Percentiles rank a stretch among this genome's conserved stretches.
These are phyloP conservation scores for Tolypocladium endophyticum DNA, from an alignment of 2,329 filamentous ascomycete species.

Conservation along the genomic window DNA sequence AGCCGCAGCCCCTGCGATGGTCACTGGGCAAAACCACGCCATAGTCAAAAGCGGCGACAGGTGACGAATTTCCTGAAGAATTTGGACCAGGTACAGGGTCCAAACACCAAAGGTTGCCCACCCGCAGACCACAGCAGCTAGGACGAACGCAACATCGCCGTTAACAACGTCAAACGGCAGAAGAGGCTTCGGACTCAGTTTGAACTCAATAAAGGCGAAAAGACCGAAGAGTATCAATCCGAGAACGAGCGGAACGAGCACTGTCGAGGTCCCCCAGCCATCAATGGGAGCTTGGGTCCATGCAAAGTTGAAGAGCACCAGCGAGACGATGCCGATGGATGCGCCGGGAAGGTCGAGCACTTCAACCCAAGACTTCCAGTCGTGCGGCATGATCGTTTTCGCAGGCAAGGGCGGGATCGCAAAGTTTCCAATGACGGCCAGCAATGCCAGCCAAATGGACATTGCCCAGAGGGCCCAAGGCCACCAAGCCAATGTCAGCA, in stretches of 20 bases:
- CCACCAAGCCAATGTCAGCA: constrained; percentile 34
- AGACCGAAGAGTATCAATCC: constrained; percentile 40
- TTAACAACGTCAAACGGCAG: constrained; percentile 41
- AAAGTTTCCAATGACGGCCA: constrained; percentile 19
- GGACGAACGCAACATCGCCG: constrained; percentile 42
- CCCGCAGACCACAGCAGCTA: constrained; percentile 41
- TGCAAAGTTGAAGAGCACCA: constrained; percentile 55
- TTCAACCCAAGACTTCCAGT: constrained; percentile 10
- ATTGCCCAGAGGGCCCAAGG: constrained; percentile 36
- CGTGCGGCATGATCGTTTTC: constrained; percentile 5
- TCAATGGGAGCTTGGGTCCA: constrained; percentile 55
- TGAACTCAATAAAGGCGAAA: constrained; percentile 48
- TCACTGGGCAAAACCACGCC: constrained; percentile 33
- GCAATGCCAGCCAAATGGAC: constrained; percentile 20
- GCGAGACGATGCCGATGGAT: constrained; percentile 36
- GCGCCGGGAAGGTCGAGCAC: constrained; percentile 30
- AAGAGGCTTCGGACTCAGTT: constrained; percentile 36
- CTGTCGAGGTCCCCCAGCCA: constrained; percentile 46
- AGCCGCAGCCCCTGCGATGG: constrained; percentile 31
- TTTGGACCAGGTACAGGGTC: constrained; percentile 39
- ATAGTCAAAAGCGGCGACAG: constrained; percentile 31
- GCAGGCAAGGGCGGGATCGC: constrained; percentile 21
- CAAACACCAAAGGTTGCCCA: constrained; percentile 46
- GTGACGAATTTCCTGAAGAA: constrained; percentile 33
- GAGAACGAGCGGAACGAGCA: constrained; percentile 46